phyloP scores from a whole-genome alignment of 1,284 basidiomycete species.

The Stygiomarasmius scandens region DNA sequence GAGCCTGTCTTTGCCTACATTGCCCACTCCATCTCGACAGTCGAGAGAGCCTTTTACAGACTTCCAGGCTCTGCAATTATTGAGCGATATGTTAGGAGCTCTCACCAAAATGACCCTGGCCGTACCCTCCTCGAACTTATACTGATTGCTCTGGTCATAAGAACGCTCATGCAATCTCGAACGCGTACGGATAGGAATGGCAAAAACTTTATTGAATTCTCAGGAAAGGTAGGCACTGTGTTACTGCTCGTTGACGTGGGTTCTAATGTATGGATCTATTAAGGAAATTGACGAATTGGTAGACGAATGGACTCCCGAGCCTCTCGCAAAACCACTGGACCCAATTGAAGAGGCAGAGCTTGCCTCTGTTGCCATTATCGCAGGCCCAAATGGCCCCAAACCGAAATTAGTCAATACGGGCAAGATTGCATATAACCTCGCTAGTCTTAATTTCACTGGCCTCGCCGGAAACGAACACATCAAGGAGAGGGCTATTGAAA shows the following conservation, averaged over 20 bases:
- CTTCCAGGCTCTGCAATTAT: conserved; percentile 91
- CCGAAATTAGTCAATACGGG: conserved; percentile 77
- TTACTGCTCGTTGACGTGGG: neutral
- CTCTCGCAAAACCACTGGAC: conserved; percentile 70
- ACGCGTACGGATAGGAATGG: conserved; percentile 85
- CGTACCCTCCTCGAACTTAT: conserved; percentile 91
- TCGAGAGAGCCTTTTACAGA: conserved; percentile 67
- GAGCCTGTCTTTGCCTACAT: conserved; percentile 67
- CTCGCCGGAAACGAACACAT: conserved; percentile 88
- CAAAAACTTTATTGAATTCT: conserved; percentile 92
- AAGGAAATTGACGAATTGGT: conserved; percentile 98
- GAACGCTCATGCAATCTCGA: conserved; percentile 87
- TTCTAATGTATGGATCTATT: neutral
- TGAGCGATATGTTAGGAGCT: conserved; percentile 88
- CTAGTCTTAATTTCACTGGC: conserved; percentile 92
- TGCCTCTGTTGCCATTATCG: conserved; percentile 75
- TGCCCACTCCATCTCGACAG: conserved; percentile 51
- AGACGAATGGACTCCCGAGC: conserved; percentile 92
- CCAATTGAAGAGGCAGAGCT: conserved; percentile 72
- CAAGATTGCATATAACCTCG: conserved; percentile 86
- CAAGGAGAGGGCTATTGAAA: conserved; percentile 85
- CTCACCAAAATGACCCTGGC: conserved; percentile 90
- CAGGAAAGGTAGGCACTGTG: conserved; percentile 71
- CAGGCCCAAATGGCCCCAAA: conserved; percentile 82
- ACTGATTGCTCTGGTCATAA: conserved; percentile 85